phyloP scores from a whole-genome alignment of 2,329 filamentous ascomycete genomes.

The Furcasterigmium sp. region DNA sequence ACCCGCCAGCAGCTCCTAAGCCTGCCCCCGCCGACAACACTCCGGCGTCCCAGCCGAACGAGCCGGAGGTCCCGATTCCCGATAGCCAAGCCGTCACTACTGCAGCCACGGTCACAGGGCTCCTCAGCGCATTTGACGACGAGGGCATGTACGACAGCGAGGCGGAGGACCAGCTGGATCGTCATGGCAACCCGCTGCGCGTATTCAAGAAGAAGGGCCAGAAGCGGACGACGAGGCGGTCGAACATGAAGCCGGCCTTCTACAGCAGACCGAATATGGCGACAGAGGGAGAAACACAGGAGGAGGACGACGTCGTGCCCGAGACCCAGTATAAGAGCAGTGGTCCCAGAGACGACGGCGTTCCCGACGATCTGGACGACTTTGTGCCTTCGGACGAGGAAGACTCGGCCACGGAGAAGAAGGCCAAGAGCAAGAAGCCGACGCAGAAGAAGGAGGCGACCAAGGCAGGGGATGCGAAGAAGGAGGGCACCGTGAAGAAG shows the following conservation, averaged over 20 bases:
- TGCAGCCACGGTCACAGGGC: conserved; percentile 21
- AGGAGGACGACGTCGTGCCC: conserved; percentile 30
- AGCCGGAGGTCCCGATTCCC: conserved; percentile 31
- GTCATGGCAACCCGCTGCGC: conserved; percentile 54
- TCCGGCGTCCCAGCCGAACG: conserved; percentile 18
- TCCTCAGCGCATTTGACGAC: conserved; percentile 60
- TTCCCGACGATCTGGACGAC: conserved; percentile 20
- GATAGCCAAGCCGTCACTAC: conserved; percentile 36
- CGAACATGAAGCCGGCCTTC: conserved; percentile 56
- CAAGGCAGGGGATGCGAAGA: conserved; percentile 15
- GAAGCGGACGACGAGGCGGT: conserved; percentile 68
- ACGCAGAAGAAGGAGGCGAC: conserved; percentile 20
- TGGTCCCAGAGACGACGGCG: conserved; percentile 15
- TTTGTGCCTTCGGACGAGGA: conserved; percentile 28
- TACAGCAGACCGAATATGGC: conserved; percentile 38
- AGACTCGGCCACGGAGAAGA: conserved; percentile 20
- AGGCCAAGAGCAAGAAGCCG: conserved; percentile 15
- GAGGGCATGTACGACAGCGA: conserved; percentile 53
- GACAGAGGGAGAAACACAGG: conserved; percentile 20
- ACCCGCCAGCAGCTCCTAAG: conserved; percentile 8
- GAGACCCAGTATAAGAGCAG: conserved; percentile 29
- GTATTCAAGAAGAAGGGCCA: conserved; percentile 79
- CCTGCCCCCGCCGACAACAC: conserved; percentile 13
- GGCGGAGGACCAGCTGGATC: conserved; percentile 43
- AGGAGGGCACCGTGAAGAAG: conserved; percentile 43